These are phyloP conservation scores for Pseudogymnoascus sp. DNA, from an alignment of 2,329 filamentous ascomycete species.

Conservation along the genomic window DNA sequence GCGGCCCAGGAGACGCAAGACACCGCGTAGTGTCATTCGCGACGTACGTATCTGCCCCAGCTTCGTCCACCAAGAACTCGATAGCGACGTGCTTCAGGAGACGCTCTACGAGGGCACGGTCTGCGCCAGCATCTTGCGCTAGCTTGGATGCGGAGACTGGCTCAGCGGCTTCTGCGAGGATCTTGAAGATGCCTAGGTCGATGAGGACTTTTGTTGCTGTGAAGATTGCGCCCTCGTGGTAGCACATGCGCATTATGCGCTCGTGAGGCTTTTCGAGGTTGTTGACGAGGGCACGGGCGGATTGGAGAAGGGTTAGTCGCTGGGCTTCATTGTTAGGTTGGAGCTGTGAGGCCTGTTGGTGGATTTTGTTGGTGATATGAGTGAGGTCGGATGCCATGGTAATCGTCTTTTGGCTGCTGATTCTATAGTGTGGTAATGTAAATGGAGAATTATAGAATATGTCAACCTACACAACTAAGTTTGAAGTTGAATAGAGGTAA, in stretches of 20 bases:
- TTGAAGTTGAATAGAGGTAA: too few species aligned
- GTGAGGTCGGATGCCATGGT: background rate
- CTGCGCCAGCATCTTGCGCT: slow-evolving; percentile 2
- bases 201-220: slow-evolving; percentile 5
- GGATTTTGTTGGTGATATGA: background rate
- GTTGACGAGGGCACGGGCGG: slow-evolving; percentile 7
- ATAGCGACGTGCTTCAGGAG: slow-evolving; percentile 6
- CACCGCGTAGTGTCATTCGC: slow-evolving; percentile 7
- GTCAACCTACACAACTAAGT: too few species aligned
- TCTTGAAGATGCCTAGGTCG: slow-evolving; percentile 3
- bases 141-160: slow-evolving; percentile 1
- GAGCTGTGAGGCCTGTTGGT: background rate
- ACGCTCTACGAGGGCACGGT: slow-evolving; percentile 6
- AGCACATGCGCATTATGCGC: slow-evolving; percentile 10
- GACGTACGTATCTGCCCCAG: background rate
- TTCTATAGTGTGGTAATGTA: background rate
- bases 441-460: too few species aligned
- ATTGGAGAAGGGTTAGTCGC: background rate
- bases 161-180: background rate
- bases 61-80: slow-evolving; percentile 8
- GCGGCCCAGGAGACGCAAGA: background rate
- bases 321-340: background rate
- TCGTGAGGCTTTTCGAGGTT: slow-evolving; percentile 6
- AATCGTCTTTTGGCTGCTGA: background rate
- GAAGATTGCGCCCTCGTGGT: slow-evolving; percentile 1